Evolutionary conservation across 495 filamentous ascomycete genomes (phyloP).

Genomic region (Aspergillus cristatus): DNA sequence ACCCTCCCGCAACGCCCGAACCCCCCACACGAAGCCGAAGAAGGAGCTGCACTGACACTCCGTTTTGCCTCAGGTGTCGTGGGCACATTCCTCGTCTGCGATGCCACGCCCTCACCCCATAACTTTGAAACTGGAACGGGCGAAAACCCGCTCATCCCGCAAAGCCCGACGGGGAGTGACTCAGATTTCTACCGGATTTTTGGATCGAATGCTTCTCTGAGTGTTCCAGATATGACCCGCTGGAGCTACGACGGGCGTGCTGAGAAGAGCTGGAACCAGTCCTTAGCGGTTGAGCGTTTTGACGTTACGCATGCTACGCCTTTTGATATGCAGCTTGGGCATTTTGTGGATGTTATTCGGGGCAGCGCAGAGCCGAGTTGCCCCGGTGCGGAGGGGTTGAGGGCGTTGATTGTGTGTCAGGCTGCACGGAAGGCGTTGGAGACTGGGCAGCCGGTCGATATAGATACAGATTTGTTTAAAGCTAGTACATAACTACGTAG

Average conservation of each 20-base stretch:
- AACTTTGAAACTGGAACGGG: constrained; percentile 49
- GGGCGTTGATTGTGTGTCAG: constrained; percentile 36
- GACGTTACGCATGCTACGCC: constrained; percentile 28
- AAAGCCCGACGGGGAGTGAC: constrained; percentile 12
- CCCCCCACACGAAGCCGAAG: constrained; percentile 39
- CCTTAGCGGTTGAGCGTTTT: constrained; percentile 21
- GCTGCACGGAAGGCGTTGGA: constrained; percentile 31
- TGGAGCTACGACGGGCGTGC: constrained; percentile 39
- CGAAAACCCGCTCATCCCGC: constrained; percentile 47
- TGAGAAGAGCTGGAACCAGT: constrained; percentile 25
- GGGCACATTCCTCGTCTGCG: constrained; percentile 47
- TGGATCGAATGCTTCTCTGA: constrained; percentile 43
- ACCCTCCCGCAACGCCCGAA: constrained; percentile 29
- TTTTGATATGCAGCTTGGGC: constrained; percentile 46
- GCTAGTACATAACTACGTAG: too few relatives aligned
- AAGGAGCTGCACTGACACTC: constrained; percentile 47
- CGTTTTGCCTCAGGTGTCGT: constrained; percentile 49
- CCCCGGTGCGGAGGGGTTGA: constrained; percentile 34
- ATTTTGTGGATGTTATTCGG: constrained; percentile 46
- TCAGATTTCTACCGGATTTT: constrained; percentile 49
- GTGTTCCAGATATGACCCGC: constrained; percentile 45
- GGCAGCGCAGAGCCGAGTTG: constrained; percentile 35
- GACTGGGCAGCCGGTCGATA: constrained; percentile 27
- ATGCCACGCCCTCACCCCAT: constrained; percentile 42
- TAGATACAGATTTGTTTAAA: constrained; percentile 7